These are phyloP conservation scores for Medicago arabica DNA, from an alignment of 306 rosid species.

Conservation along the genomic window DNA sequence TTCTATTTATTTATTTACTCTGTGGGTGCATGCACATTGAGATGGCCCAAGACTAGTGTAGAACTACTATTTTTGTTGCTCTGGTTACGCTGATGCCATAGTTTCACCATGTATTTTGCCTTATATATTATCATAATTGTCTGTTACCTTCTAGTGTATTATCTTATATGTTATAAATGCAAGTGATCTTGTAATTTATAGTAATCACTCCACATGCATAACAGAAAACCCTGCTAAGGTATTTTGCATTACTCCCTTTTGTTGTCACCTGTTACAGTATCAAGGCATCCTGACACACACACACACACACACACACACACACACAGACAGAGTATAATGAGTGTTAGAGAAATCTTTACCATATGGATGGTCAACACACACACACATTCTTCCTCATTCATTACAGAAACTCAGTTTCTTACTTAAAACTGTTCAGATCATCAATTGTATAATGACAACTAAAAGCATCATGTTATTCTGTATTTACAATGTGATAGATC, in stretches of 20 bases:
- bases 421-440: constrained; percentile 9
- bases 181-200: constrained; percentile 16
- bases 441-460: not conserved
- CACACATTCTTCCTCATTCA: not conserved
- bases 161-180: constrained; percentile 22
- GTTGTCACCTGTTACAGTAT: constrained; percentile 18
- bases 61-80: constrained; percentile 21
- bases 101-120: constrained; percentile 19
- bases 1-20: not conserved
- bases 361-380: not conserved
- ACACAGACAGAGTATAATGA: not conserved
- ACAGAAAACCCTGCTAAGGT: not conserved
- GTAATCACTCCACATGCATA: not conserved
- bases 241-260: constrained; percentile 12
- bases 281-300: constrained; percentile 1
- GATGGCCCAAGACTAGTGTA: constrained; percentile 11
- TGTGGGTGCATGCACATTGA: constrained; percentile 11
- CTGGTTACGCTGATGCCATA: constrained; percentile 7
- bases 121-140: not conserved
- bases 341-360: not conserved
- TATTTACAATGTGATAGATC: constrained; percentile 22
- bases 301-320: too few relatives aligned
- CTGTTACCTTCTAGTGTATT: constrained; percentile 4
- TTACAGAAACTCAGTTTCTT: constrained; percentile 1
- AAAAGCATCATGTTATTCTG: constrained; percentile 23